Evolutionary conservation across 495 filamentous ascomycete species (phyloP).

Genomic region (Penicillium waksmanii): DNA sequence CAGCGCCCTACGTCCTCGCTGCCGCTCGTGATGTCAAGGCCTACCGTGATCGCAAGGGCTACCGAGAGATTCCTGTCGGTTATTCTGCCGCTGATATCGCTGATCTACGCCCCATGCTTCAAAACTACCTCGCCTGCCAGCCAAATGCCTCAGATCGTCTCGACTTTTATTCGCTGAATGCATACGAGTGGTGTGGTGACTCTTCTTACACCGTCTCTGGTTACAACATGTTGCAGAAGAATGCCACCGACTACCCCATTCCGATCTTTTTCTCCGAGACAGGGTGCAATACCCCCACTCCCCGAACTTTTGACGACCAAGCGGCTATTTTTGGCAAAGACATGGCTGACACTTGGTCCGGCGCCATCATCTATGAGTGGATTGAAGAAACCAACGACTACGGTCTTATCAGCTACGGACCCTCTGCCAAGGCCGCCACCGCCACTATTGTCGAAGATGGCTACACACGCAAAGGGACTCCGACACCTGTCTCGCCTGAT

Average conservation of each 20-base stretch:
- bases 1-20: slow-evolving; percentile 82
- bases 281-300: slow-evolving; percentile 68
- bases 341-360: slow-evolving; percentile 79
- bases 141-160: slow-evolving; percentile 67
- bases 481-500: slow-evolving; percentile 73
- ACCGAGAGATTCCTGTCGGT: slow-evolving; percentile 81
- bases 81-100: slow-evolving; percentile 92
- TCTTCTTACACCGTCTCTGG: slow-evolving; percentile 68
- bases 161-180: slow-evolving; percentile 86
- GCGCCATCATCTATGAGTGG: slow-evolving; percentile 89
- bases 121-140: slow-evolving; percentile 85
- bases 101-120: slow-evolving; percentile 78
- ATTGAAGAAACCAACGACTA: slow-evolving; percentile 85
- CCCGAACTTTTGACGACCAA: slow-evolving; percentile 78
- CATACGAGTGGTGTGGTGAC: slow-evolving; percentile 84
- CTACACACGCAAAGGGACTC: slow-evolving; percentile 70
- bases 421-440: slow-evolving; percentile 39
- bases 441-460: slow-evolving; percentile 61
- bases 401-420: slow-evolving; percentile 80
- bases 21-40: slow-evolving; percentile 81
- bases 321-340: slow-evolving; percentile 70
- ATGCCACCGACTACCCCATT: slow-evolving; percentile 63
- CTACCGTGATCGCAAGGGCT: slow-evolving; percentile 75
- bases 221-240: slow-evolving; percentile 66
- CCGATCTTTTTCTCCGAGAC: slow-evolving; percentile 89